Percentiles rank a stretch among this genome's conserved stretches.
These are phyloP conservation scores for Cucurbita moschata DNA, from an alignment of 306 rosid species.

Conservation along the genomic window DNA sequence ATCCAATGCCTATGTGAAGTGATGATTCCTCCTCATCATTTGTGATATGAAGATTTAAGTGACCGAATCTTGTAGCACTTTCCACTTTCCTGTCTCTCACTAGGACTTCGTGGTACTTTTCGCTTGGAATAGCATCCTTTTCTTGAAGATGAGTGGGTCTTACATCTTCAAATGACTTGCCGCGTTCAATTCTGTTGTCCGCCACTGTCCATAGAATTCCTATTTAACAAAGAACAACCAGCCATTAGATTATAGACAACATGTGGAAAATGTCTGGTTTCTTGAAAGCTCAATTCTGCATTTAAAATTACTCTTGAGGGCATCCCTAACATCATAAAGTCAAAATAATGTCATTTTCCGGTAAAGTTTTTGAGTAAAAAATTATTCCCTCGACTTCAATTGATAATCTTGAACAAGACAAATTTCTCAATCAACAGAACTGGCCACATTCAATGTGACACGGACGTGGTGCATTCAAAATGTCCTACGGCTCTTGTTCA, in stretches of 20 bases:
- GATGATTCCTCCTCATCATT: conserved; percentile 19
- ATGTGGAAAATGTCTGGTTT: neutral
- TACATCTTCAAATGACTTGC: conserved; percentile 11
- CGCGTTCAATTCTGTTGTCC: conserved; percentile 14
- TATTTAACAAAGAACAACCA: neutral
- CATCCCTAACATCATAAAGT: neutral
- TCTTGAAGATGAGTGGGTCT: conserved; percentile 21
- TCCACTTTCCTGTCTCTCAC: conserved; percentile 19
- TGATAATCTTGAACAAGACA: neutral
- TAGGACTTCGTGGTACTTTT: conserved; percentile 24
- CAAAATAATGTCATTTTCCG: neutral
- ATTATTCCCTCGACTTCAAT: neutral
- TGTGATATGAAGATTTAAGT: conserved; percentile 20
- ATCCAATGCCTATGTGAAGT: conserved; percentile 36
- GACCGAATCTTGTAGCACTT: conserved; percentile 20
- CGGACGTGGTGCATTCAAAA: neutral
- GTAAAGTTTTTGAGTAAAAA: neutral
- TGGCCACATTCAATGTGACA: neutral
- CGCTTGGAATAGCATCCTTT: conserved; percentile 12
- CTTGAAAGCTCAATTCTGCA: neutral
- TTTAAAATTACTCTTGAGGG: neutral
- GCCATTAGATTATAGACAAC: conserved; percentile 7
- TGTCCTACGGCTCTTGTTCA: neutral
- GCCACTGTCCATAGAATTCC: conserved; percentile 43
- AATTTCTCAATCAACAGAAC: neutral